A percentile compares a stretch with the other conserved stretches of the same genome.
Evolutionary conservation across 305 asterid genomes (phyloP).

Genomic region (Caryopteris hybrid): DNA sequence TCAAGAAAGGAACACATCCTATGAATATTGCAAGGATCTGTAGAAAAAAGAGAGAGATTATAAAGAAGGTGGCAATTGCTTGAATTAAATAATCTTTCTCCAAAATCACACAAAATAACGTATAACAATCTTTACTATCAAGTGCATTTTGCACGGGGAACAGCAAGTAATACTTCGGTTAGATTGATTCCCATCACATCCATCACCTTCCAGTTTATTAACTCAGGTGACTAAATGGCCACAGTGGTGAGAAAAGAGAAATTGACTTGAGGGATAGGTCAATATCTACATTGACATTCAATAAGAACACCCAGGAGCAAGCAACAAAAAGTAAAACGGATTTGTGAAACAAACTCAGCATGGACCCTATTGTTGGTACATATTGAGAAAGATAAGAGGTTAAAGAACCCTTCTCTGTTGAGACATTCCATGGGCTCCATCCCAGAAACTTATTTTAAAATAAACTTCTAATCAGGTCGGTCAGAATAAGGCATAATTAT

Average conservation of each 20-base stretch:
- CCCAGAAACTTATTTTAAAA: background rate
- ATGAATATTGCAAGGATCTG: constrained; percentile 83
- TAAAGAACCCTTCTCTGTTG: background rate
- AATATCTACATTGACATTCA: background rate
- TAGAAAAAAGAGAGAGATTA: constrained; percentile 14
- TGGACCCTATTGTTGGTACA: background rate
- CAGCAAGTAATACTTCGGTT: background rate
- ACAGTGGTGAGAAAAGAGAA: background rate
- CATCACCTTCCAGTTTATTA: background rate
- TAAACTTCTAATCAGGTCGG: background rate
- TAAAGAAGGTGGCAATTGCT: background rate
- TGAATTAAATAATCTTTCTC: background rate
- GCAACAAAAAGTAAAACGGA: background rate
- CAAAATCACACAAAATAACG: background rate
- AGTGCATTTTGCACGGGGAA: constrained; percentile 2
- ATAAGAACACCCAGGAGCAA: background rate
- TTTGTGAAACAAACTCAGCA: background rate
- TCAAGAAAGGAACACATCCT: constrained; percentile 86
- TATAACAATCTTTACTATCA: background rate
- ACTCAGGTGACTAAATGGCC: background rate
- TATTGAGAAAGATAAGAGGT: background rate
- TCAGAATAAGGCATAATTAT: background rate
- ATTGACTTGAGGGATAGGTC: background rate
- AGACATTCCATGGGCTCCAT: constrained; percentile 1
- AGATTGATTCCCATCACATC: background rate